Evolutionary conservation across 495 filamentous ascomycete species (phyloP), one percentile per base, ranked within the genome.

Genomic region (Hapsidospora chrysogenum): DNA sequence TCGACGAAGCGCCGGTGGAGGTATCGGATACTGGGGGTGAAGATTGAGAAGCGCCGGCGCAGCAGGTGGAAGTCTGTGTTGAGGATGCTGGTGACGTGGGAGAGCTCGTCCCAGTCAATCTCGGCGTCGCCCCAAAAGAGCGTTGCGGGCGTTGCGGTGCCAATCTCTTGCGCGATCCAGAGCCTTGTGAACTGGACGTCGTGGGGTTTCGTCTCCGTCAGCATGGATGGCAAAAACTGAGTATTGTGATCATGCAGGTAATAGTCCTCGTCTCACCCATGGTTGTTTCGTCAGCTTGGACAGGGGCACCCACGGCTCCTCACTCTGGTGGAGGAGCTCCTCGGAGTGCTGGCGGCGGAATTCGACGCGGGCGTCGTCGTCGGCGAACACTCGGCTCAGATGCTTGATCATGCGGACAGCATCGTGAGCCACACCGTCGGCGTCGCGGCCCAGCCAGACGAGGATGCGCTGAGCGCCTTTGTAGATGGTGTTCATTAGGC

Each of bases 401-500:
- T 36, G 13, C 11, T 9, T 21, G 6, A 36, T 22, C 13, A 27
- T 36, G 17, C 15, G 21, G n/a, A 15, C 23, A 2, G 33, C 33
- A 3, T 25, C 33, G n/a, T 13, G 20, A 17, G 33, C 33, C 11
- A 26, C 21, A 3, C 33, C 22, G 4, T 36, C 21, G 0, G 10
- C 3, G 30, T 31, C 21, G n/a, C 23, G 17, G 2, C 57, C 57
- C 19, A 60, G 35, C 51, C 53, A 57, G 0, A 56, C 35, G 16
- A 52, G 20, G 7, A 58, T 50, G 20, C 14, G 19, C 3, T 30
- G 25, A 1, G 56, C 56, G 10, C 35, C 18, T n/a, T 37, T 17
- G 20, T 50, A 61, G 9, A 61, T 52, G 2, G 35, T 23, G 7
- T 42, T 35, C 57, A 61, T 60, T 9, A 48, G 30, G 15, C 22